Base-by-base conservation (phyloP, 2,329 filamentous ascomycete genomes). In the Chrysosporium keratinophilum region DNA sequence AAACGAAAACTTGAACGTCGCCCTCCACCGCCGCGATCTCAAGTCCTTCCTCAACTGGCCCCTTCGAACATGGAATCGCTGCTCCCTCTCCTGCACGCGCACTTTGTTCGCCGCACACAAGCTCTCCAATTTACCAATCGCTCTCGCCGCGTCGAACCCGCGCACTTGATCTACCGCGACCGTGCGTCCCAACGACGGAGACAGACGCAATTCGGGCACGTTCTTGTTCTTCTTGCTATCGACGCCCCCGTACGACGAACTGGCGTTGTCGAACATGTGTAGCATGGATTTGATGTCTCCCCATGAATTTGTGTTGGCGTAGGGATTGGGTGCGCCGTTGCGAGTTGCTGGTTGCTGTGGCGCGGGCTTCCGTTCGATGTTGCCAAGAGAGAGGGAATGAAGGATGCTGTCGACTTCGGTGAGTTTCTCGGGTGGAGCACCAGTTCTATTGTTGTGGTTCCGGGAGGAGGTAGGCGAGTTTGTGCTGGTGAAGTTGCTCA, bases 1-100 rank as follows among this genome's bases (percentile, higher is more conserved):
- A 59, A 74, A 75, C 11, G 71, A 72, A 48, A 66, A 68, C 59
- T 68, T 70, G 57, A 75, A 75, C 61, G 73, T 55, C 55, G 63
- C 69, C 61, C 70, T 67, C 73, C 72, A 75, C 54, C 72, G 61
- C 54, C 60, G 47, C 52, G 64, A 66, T 53, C 64, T 63, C 57
- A 68, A 37, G 52, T 69, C 60, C 68, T 75, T 75, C 49, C 59
- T 65, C 61, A 63, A 53, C 67, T 70, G 67, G 37, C 72, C 73
- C 54, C 65, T 67, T 23, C 73, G 59, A 23, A 73, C 63, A 62
- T 75, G 71, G 54, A 64, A 72, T 58, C 63, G 67, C 61, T 75
- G 72, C 5, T 54, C 53, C 35, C 54, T 52, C 40, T 60, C 54
- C 58, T 71, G 63, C 20, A 56, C 23, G 57, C 59, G 63, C 14